Conservation (phyloP, 495 filamentous ascomycete species). For the Penicillium taxi region DNA sequence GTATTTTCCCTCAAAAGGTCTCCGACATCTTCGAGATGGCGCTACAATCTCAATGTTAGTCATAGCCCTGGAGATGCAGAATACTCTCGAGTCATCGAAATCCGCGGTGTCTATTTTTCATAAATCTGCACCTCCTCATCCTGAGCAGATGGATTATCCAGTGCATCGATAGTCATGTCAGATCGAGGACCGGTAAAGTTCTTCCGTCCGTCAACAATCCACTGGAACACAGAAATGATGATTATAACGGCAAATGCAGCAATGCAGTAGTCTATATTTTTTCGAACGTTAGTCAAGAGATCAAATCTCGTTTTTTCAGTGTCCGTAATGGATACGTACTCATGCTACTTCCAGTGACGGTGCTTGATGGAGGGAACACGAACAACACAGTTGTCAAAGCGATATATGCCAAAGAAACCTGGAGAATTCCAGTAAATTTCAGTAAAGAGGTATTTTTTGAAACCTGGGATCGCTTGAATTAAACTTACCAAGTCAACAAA, state of each 20-base stretch:
- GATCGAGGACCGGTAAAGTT: conserved; percentile 55
- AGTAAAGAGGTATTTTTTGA: neutral
- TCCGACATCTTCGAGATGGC: too few species aligned
- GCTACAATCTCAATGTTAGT: too few species aligned
- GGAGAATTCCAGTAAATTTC: neutral
- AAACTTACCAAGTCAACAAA: conserved; percentile 45
- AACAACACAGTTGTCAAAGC: conserved; percentile 64
- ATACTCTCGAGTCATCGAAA: too few species aligned
- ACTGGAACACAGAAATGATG: conserved; percentile 54
- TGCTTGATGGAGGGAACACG: conserved; percentile 58
- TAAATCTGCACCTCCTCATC: too few species aligned
- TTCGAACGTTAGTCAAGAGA: neutral
- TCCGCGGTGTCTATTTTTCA: too few species aligned
- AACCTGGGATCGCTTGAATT: neutral
- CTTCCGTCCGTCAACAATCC: conserved; percentile 60
- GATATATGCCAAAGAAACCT: conserved; percentile 57
- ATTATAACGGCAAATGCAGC: conserved; percentile 64
- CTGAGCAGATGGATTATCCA: too few species aligned
- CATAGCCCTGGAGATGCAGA: too few species aligned
- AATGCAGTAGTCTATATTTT: conserved; percentile 49
- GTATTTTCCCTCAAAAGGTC: too few species aligned
- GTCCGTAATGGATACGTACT: conserved; percentile 34
- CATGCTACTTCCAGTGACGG: conserved; percentile 60
- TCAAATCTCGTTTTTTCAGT: too few species aligned
- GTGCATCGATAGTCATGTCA: too few species aligned